These are phyloP conservation scores for Amphirosellinia nigrospora DNA, from an alignment of 495 filamentous ascomycete genomes.

Conservation along the genomic window DNA sequence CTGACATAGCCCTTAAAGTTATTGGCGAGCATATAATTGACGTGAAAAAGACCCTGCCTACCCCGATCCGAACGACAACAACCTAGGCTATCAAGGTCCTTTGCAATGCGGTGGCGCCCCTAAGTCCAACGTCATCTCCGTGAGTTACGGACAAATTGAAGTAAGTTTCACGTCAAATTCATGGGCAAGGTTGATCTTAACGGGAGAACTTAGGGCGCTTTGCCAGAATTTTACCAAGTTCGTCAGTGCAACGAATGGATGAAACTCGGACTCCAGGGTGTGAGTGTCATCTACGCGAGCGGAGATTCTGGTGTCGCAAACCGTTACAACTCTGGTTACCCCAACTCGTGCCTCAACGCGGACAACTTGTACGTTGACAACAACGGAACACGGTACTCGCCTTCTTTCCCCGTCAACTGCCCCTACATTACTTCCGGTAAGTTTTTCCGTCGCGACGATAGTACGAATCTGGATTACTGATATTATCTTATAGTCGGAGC, in stretches of 20 bases:
- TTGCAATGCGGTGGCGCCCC: conserved; percentile 56
- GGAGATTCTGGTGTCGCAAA: conserved; percentile 76
- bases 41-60: conserved; percentile 40
- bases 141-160: conserved; percentile 63
- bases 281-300: conserved; percentile 72
- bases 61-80: conserved; percentile 45
- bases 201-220: conserved; percentile 5
- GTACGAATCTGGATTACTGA: conserved; percentile 45
- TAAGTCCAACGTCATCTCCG: conserved; percentile 65
- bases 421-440: conserved; percentile 71
- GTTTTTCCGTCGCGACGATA: conserved; percentile 65
- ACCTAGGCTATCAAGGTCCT: conserved; percentile 47
- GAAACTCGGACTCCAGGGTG: conserved; percentile 72
- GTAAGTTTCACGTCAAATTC: conserved; percentile 21
- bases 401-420: conserved; percentile 74
- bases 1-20: neutral
- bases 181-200: neutral
- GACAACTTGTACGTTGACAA: conserved; percentile 30
- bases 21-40: conserved; percentile 6
- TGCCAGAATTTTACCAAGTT: conserved; percentile 53
- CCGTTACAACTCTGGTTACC: conserved; percentile 65
- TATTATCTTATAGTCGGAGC: conserved; percentile 26
- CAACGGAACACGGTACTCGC: conserved; percentile 55
- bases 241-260: conserved; percentile 65
- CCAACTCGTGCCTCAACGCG: conserved; percentile 48